Percentiles rank a stretch among this genome's conserved stretches.
Evolutionary conservation across 1,284 basidiomycete genomes (phyloP).

Genomic region (Vanrija sp.): DNA sequence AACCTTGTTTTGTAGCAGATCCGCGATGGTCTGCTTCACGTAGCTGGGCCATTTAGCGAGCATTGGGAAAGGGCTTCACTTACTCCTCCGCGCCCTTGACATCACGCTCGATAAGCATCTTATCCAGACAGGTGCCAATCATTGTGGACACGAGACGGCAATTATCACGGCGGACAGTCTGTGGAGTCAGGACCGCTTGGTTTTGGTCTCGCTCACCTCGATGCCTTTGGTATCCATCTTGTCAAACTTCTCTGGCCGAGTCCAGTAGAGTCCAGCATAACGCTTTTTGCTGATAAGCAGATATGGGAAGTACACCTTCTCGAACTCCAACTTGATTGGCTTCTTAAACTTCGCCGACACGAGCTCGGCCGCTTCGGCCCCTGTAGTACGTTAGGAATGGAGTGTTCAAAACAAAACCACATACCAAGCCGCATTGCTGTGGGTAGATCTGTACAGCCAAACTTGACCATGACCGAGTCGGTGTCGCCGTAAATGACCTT

Average conservation of each 20-base stretch:
- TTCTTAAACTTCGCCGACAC: conserved; percentile 87
- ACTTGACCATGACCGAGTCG: conserved; percentile 95
- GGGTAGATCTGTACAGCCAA: conserved; percentile 78
- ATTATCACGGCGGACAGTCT: conserved; percentile 95
- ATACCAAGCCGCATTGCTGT: conserved; percentile 82
- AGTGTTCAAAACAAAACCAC: conserved; percentile 19
- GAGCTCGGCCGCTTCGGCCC: conserved; percentile 88
- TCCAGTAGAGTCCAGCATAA: conserved; percentile 96
- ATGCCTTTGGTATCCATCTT: conserved; percentile 99
- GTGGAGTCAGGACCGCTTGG: conserved; percentile 1
- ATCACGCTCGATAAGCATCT: conserved; percentile 91
- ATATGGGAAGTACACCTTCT: conserved; percentile 97
- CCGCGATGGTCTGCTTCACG: conserved; percentile 84
- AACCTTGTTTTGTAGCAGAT: conserved; percentile 88
- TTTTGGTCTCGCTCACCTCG: conserved; percentile 59
- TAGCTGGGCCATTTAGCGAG: conserved; percentile 57
- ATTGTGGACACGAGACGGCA: conserved; percentile 92
- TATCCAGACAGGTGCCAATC: conserved; percentile 92
- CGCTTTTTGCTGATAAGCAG: conserved; percentile 95
- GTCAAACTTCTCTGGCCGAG: conserved; percentile 84
- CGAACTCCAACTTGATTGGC: conserved; percentile 96
- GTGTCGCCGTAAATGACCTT: conserved; percentile 95
- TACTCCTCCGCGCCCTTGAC: conserved; percentile 87
- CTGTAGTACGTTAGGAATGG: conserved; percentile 49
- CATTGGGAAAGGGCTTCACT: conserved; percentile 25